These are phyloP conservation scores for Xylaria sp. DNA, from an alignment of 2,329 filamentous ascomycete genomes.

Conservation along the genomic window DNA sequence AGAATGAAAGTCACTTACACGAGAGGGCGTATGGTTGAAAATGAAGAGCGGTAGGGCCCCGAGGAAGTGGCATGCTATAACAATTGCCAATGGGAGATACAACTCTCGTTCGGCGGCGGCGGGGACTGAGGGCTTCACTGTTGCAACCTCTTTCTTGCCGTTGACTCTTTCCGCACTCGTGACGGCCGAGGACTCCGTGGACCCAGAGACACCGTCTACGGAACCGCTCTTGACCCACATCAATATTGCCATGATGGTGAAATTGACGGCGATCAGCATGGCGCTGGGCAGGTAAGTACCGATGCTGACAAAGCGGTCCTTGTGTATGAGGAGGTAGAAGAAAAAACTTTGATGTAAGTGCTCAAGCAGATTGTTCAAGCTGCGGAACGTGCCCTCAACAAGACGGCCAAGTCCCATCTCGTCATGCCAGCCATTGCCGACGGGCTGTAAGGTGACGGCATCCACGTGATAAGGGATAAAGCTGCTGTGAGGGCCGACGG, in stretches of 20 bases:
- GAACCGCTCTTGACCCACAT: constrained; percentile 92
- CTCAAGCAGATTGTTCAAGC: constrained; percentile 94
- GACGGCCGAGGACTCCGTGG: constrained; percentile 1
- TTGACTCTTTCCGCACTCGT: constrained; percentile 37
- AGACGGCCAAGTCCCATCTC: constrained; percentile 95
- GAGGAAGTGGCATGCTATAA: constrained; percentile 78
- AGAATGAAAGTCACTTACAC: constrained; percentile 61
- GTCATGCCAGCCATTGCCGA: constrained; percentile 94
- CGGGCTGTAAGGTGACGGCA: constrained; percentile 90
- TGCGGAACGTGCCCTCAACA: constrained; percentile 90
- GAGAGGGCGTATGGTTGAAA: constrained; percentile 79
- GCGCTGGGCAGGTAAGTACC: constrained; percentile 96
- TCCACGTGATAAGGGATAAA: constrained; percentile 99
- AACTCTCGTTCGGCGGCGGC: constrained; percentile 70
- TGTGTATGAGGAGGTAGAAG: constrained; percentile 95
- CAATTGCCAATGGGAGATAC: constrained; percentile 77
- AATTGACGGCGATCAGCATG: constrained; percentile 96
- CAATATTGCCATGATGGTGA: constrained; percentile 93
- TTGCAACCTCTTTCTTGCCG: constrained; percentile 44
- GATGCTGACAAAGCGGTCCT: constrained; percentile 95
- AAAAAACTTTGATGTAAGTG: constrained; percentile 99
- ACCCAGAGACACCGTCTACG: constrained; percentile 43
- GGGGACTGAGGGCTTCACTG: constrained; percentile 19
- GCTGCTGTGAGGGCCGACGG: constrained; percentile 89
- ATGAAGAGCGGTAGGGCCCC: constrained; percentile 84